A percentile compares a stretch with the other conserved stretches of the same genome.
Conservation (phyloP, 495 filamentous ascomycete genomes). For the Clohesyomyces aquaticus region DNA sequence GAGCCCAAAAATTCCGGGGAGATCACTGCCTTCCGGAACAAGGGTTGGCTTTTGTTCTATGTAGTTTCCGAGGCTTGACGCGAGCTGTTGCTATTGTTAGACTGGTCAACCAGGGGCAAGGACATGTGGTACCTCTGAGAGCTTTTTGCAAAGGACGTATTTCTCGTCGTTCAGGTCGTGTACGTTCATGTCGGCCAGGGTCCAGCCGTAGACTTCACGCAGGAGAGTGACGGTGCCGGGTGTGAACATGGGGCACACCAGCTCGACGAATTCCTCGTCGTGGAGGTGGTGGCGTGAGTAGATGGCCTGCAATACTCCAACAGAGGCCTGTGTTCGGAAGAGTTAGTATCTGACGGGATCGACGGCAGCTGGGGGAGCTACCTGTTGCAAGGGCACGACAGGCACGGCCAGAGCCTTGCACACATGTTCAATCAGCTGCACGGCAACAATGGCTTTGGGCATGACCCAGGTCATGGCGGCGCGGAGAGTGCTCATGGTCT, state of each 20-base stretch:
- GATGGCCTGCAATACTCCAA: slow-evolving; percentile 81
- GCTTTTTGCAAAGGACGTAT: slow-evolving; percentile 88
- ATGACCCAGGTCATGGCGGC: slow-evolving; percentile 82
- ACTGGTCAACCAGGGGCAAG: background rate
- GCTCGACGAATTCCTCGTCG: slow-evolving; percentile 75
- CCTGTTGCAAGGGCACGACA: slow-evolving; percentile 75
- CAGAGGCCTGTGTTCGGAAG: slow-evolving; percentile 64
- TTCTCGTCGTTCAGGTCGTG: slow-evolving; percentile 85
- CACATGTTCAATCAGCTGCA: slow-evolving; percentile 70
- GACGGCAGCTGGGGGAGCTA: slow-evolving; percentile 44
- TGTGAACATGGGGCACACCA: slow-evolving; percentile 79
- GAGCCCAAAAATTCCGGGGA: slow-evolving; percentile 77
- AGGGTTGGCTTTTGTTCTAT: slow-evolving; percentile 73
- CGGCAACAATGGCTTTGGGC: slow-evolving; percentile 73
- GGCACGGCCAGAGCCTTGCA: slow-evolving; percentile 74
- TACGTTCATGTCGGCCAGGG: slow-evolving; percentile 65
- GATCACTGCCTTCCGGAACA: slow-evolving; percentile 63
- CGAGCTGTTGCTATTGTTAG: slow-evolving; percentile 58
- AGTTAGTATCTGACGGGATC: slow-evolving; percentile 12
- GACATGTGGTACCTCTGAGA: slow-evolving; percentile 72
- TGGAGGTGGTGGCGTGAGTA: slow-evolving; percentile 75
- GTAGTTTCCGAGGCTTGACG: slow-evolving; percentile 81
- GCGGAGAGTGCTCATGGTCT: slow-evolving; percentile 72
- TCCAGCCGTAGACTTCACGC: slow-evolving; percentile 79
- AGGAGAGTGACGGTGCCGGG: slow-evolving; percentile 71